Percentiles rank a stretch among this genome's conserved stretches.
Evolutionary conservation across 2,329 filamentous ascomycete genomes (phyloP).

Genomic region (Arachnomyces sp.): DNA sequence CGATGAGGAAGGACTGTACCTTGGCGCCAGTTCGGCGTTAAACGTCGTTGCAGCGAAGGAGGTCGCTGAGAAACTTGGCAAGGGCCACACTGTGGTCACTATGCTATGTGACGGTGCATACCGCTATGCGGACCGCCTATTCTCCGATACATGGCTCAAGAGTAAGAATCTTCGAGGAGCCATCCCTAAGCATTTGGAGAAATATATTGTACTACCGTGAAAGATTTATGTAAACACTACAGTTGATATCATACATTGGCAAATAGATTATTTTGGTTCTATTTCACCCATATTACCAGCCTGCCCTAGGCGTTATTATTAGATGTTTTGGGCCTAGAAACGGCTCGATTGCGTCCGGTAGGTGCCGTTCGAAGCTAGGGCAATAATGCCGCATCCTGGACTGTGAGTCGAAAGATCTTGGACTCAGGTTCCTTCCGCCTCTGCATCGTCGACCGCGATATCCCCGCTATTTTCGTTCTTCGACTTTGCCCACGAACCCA

Average conservation of each 20-base stretch:
- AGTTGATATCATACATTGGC: background rate
- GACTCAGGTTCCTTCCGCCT: no score
- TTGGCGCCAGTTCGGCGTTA: slow-evolving; percentile 85
- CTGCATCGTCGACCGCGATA: no score
- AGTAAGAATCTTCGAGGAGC: slow-evolving; percentile 74
- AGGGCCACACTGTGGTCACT: slow-evolving; percentile 84
- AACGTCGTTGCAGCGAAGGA: slow-evolving; percentile 95
- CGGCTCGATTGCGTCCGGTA: no score
- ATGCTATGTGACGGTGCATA: slow-evolving; percentile 96
- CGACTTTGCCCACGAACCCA: no score
- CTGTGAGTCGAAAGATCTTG: no score
- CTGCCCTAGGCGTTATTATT: no score
- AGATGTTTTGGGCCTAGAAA: no score
- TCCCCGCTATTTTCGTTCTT: no score
- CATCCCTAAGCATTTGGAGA: slow-evolving; percentile 76
- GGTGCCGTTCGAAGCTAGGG: no score
- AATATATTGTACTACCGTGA: slow-evolving; percentile 86
- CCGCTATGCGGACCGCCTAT: slow-evolving; percentile 85
- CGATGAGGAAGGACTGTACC: slow-evolving; percentile 90
- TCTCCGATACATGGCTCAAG: slow-evolving; percentile 82
- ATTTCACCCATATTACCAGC: no score
- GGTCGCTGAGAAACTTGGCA: slow-evolving; percentile 81
- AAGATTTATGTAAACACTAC: slow-evolving; percentile 1
- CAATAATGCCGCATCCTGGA: no score
- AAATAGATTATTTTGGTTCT: no score